Conservation (phyloP, 2,329 filamentous ascomycete genomes). For the Waltergamsia citrina region DNA sequence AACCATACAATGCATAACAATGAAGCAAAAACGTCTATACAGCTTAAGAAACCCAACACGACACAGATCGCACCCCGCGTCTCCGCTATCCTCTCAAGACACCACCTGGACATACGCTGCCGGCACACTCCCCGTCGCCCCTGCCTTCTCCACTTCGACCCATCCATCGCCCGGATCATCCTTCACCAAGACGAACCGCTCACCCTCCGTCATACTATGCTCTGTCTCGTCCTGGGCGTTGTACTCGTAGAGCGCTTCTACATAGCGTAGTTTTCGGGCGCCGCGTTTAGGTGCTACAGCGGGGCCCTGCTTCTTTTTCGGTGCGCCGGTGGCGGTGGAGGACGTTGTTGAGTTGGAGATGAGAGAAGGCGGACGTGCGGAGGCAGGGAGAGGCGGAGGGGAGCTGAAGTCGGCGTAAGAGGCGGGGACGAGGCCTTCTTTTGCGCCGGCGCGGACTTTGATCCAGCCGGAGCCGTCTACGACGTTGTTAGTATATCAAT, state of each 20-base stretch:
- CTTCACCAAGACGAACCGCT: slow-evolving; percentile 82
- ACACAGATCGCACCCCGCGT: too few relatives aligned
- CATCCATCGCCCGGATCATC: slow-evolving; percentile 89
- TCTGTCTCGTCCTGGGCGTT: slow-evolving; percentile 76
- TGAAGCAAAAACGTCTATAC: neutral
- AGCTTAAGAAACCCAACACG: neutral
- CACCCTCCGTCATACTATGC: slow-evolving; percentile 84
- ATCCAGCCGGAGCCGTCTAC: slow-evolving; percentile 88
- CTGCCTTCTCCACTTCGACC: slow-evolving; percentile 92
- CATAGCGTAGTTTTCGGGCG: slow-evolving; percentile 89
- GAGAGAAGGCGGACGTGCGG: slow-evolving; percentile 57
- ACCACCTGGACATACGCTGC: slow-evolving; percentile 85
- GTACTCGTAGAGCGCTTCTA: slow-evolving; percentile 90
- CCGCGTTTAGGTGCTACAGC: slow-evolving; percentile 84
- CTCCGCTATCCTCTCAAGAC: too few relatives aligned
- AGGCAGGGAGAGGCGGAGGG: neutral
- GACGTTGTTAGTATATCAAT: slow-evolving; percentile 6
- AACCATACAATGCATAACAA: neutral
- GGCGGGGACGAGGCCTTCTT: slow-evolving; percentile 79
- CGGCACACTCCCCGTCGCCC: slow-evolving; percentile 78
- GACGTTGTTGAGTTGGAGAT: slow-evolving; percentile 60
- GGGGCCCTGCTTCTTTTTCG: slow-evolving; percentile 74
- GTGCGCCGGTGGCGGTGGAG: slow-evolving; percentile 19
- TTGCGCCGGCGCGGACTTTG: slow-evolving; percentile 65
- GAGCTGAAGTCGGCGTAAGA: slow-evolving; percentile 68